These are phyloP conservation scores for Panaeolus papilionaceus DNA, from an alignment of 768 basidiomycete genomes.

Conservation along the genomic window DNA sequence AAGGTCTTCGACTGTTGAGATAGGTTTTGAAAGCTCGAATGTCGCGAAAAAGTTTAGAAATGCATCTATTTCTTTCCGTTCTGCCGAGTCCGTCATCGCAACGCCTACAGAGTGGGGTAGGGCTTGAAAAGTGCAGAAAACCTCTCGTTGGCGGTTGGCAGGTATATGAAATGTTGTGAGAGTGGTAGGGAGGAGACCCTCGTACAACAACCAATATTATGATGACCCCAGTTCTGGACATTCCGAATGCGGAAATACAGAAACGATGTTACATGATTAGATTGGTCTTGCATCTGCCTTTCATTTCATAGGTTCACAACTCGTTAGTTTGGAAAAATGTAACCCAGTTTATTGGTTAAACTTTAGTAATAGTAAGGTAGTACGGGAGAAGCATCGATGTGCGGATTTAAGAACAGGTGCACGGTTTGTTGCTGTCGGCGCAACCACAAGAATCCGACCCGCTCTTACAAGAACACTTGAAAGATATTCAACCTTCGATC, in stretches of 20 bases:
- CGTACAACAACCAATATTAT: conserved; percentile 1
- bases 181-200: conserved; percentile 8
- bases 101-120: conserved; percentile 12
- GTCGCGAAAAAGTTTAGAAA: conserved; percentile 84
- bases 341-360: too few relatives aligned
- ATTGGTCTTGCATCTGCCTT: not conserved
- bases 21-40: conserved; percentile 70
- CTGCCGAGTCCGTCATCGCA: conserved; percentile 42
- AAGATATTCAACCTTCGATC: not conserved
- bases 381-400: not conserved
- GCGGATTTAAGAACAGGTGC: conserved; percentile 17
- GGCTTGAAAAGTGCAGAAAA: not conserved
- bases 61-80: conserved; percentile 74
- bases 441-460: conserved; percentile 17
- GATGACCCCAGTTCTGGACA: not conserved
- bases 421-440: conserved; percentile 16
- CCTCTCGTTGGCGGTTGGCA: not conserved
- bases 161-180: not conserved
- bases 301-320: too few relatives aligned
- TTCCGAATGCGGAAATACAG: conserved; percentile 10
- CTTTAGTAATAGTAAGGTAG: not conserved
- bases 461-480: conserved; percentile 15
- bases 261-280: not conserved
- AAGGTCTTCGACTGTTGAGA: conserved; percentile 70
- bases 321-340: too few relatives aligned